A percentile compares a stretch with the other conserved stretches of the same genome.
phyloP scores from a whole-genome alignment of 305 asterid species.

The Solanum hybrid region DNA sequence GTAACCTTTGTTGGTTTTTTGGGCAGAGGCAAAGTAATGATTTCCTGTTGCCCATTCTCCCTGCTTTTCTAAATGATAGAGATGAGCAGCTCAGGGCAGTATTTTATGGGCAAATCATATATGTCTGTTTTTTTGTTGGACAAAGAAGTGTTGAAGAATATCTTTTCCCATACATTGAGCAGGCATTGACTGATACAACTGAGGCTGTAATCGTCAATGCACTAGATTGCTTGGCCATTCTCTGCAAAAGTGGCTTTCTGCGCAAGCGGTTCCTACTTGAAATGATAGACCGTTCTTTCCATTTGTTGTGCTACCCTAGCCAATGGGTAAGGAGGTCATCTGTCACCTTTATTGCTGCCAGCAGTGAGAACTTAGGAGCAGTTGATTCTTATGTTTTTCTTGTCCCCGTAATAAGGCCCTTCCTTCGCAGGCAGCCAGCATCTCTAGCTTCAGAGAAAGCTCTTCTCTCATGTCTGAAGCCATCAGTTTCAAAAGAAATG shows the following conservation, averaged over 20 bases:
- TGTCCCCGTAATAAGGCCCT: slow-evolving; percentile 80
- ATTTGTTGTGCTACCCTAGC: slow-evolving; percentile 85
- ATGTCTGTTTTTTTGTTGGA: slow-evolving; percentile 92
- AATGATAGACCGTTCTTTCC: slow-evolving; percentile 92
- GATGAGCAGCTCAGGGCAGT: slow-evolving; percentile 98
- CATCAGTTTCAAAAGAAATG: slow-evolving; percentile 80
- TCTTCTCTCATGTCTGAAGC: slow-evolving; percentile 76
- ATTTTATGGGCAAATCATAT: slow-evolving; percentile 79
- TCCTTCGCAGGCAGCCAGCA: slow-evolving; percentile 89
- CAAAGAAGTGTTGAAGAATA: slow-evolving; percentile 98
- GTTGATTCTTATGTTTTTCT: slow-evolving; percentile 96
- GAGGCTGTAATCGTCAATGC: slow-evolving; percentile 91
- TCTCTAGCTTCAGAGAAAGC: slow-evolving; percentile 85
- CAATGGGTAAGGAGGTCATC: slow-evolving; percentile 87
- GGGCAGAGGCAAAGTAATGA: slow-evolving; percentile 99
- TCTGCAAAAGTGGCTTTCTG: slow-evolving; percentile 84
- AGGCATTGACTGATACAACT: slow-evolving; percentile 76
- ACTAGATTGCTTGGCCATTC: slow-evolving; percentile 84
- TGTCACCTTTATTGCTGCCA: slow-evolving; percentile 75
- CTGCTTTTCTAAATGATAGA: slow-evolving; percentile 94
- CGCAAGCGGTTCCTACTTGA: slow-evolving; percentile 80
- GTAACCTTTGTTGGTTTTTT: slow-evolving; percentile 95
- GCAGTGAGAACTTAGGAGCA: slow-evolving; percentile 94
- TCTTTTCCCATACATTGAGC: slow-evolving; percentile 95
- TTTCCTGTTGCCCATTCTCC: slow-evolving; percentile 88